Base-by-base conservation (phyloP, 495 filamentous ascomycete species). In the Trichoderma parareesei region DNA sequence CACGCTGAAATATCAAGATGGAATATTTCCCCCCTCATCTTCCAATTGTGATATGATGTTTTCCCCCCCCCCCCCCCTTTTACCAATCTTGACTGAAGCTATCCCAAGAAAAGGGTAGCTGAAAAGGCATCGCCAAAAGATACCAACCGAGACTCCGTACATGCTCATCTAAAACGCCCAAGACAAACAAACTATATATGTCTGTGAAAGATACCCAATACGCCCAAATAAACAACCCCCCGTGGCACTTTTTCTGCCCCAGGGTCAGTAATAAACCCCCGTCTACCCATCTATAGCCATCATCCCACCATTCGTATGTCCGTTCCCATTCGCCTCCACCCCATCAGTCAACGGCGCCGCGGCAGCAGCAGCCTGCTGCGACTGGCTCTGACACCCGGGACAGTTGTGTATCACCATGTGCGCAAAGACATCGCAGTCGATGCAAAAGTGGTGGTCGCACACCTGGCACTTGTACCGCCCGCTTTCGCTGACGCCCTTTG, bases 351-450 rank as follows among this genome's bases (percentile, higher is more conserved):
- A 37, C 57, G 46, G 57, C 62, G 3, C 53, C n/a, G 64, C 49
- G 14, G 33, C n/a, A 20, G 14, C 37, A 14, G 44, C 71, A 6
- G 73, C 67, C 27, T 27, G 27, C 3, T 55, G 48, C n/a, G 72
- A 73, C 63, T 81, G 80, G 74, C 89, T 90, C 77, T 96, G 90
- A 73, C 94, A 98, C 0, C 92, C 92, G 14, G 94, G 93, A 69
- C 94, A 98, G 72, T 97, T 97, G 73, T 98, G 93, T 49, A 96
- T 82, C 4, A 91, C 85, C 75, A 96, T 91, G 76, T 98, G 94
- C 33, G 89, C 88, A 76, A 91, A 98, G 5, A 97, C 83, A 75
- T 98, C 95, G 71, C 95, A 98, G 73, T 98, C 95, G 68, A 98
- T 93, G 81, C 94, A 98, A 71, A 98, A 98, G 73, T 96, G 91